phyloP scores from a whole-genome alignment of 177 flowering plant genomes.

The Telopea speciosissima region DNA sequence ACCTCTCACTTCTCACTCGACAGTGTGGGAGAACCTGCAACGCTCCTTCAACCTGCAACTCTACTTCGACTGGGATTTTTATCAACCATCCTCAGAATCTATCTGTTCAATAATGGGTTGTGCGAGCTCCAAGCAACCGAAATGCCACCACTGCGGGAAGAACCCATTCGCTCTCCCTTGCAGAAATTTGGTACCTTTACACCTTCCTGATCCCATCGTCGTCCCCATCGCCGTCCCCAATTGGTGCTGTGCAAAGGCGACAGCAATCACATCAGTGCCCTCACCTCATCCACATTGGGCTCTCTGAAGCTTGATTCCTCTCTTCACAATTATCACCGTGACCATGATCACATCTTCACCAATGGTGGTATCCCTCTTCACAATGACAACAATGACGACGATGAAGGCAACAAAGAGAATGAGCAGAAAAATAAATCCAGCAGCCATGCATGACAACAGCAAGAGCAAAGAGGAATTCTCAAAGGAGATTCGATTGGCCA shows the following conservation, averaged over 20 bases:
- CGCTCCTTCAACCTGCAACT: too few species aligned
- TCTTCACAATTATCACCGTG: constrained; percentile 1
- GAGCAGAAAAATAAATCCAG: background rate
- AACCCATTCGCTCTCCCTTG: constrained; percentile 41
- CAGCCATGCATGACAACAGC: background rate
- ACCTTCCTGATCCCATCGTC: constrained; percentile 30
- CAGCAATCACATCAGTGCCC: constrained; percentile 58
- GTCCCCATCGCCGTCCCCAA: constrained; percentile 18
- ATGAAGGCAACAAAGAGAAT: background rate
- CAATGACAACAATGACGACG: background rate
- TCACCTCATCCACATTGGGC: constrained; percentile 72
- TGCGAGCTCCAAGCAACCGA: constrained; percentile 56
- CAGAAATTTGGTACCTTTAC: constrained; percentile 58
- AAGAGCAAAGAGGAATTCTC: background rate
- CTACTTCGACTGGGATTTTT: too few species aligned
- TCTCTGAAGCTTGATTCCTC: constrained; percentile 44
- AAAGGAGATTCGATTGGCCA: constrained; percentile 50
- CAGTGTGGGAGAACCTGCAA: too few species aligned
- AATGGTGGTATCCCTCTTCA: background rate
- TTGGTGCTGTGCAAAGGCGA: constrained; percentile 21
- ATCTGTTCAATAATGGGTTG: constrained; percentile 61
- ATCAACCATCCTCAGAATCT: background rate
- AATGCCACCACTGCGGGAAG: constrained; percentile 43
- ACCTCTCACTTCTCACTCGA: too few species aligned
- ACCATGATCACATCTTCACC: background rate